These are phyloP conservation scores for Phycomyces blakesleeanus DNA, from an alignment of 192 early-diverging fungal genomes.

Conservation along the genomic window DNA sequence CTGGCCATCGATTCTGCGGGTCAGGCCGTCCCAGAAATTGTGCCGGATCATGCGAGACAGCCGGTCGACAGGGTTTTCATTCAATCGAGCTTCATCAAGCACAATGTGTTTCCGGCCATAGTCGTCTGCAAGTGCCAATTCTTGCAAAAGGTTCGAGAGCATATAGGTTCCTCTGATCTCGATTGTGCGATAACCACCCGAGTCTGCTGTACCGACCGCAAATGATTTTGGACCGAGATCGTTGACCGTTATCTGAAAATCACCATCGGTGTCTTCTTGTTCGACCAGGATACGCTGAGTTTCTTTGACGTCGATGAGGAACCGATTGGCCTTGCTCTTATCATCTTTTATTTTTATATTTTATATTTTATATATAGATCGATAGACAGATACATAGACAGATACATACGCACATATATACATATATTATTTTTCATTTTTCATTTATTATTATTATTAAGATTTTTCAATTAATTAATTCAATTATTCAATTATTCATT, in stretches of 20 bases:
- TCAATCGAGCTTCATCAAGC: constrained; percentile 81
- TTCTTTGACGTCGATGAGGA: constrained; percentile 83
- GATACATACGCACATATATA: no score
- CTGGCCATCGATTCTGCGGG: constrained; percentile 72
- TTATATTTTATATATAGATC: neutral
- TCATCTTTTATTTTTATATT: constrained; percentile 43
- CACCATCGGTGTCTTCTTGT: constrained; percentile 95
- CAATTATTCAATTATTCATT: no score
- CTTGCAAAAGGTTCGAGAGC: constrained; percentile 92
- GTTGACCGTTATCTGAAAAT: constrained; percentile 91
- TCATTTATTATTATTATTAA: neutral
- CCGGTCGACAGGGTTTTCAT: constrained; percentile 91
- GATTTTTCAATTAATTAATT: no score
- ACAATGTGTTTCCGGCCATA: constrained; percentile 83
- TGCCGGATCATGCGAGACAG: constrained; percentile 84
- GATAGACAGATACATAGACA: no score
- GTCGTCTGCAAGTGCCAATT: constrained; percentile 86
- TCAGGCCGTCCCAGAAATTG: constrained; percentile 95
- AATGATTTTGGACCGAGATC: constrained; percentile 91
- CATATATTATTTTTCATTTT: no score
- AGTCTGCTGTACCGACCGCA: constrained; percentile 78
- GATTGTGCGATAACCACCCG: constrained; percentile 80
- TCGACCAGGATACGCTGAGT: constrained; percentile 74
- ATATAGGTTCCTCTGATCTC: constrained; percentile 94
- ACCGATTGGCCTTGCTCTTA: constrained; percentile 61